A percentile compares a stretch with the other conserved stretches of the same genome.
phyloP scores from a whole-genome alignment of 768 basidiomycete species.

The Pleurotus tuber-regium region DNA sequence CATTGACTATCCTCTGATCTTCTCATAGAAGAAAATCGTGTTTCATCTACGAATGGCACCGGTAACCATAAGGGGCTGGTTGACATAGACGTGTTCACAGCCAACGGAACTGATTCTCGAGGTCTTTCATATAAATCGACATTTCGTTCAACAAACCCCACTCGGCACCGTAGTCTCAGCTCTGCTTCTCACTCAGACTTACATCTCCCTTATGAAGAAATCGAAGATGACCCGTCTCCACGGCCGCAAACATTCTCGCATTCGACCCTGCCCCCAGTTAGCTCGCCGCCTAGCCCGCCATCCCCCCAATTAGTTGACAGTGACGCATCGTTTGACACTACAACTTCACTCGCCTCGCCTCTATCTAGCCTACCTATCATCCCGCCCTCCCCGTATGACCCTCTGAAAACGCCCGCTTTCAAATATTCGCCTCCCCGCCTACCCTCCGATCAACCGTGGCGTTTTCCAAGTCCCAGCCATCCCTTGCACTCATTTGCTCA shows the following conservation, averaged over 20 bases:
- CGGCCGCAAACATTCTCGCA: conserved; percentile 16
- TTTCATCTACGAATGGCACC: conserved; percentile 21
- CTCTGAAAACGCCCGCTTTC: conserved; percentile 71
- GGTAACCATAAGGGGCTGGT: conserved; percentile 29
- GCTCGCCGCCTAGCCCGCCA: conserved; percentile 36
- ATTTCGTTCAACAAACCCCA: conserved; percentile 36
- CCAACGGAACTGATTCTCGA: conserved; percentile 26
- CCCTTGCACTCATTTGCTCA: conserved; percentile 65
- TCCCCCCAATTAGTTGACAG: conserved; percentile 23
- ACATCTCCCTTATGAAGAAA: too few species aligned
- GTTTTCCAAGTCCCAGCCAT: conserved; percentile 77
- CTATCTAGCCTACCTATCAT: conserved; percentile 31
- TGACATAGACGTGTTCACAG: conserved; percentile 38
- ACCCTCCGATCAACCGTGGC: conserved; percentile 81
- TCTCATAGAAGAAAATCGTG: conserved; percentile 57
- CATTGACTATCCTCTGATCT: too few species aligned
- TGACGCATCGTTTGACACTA: conserved; percentile 4
- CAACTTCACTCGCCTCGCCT: conserved; percentile 23
- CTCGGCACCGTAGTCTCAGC: conserved; percentile 12
- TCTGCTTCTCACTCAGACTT: conserved; percentile 19
- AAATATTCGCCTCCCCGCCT: conserved; percentile 73
- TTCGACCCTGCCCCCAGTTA: conserved; percentile 23
- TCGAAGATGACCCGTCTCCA: background rate
- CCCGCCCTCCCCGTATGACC: conserved; percentile 75
- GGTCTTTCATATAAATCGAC: conserved; percentile 39